A percentile compares a stretch with the other conserved stretches of the same genome.
phyloP scores from a whole-genome alignment of 23 red algal species.

The Gracilaria domingensis region DNA sequence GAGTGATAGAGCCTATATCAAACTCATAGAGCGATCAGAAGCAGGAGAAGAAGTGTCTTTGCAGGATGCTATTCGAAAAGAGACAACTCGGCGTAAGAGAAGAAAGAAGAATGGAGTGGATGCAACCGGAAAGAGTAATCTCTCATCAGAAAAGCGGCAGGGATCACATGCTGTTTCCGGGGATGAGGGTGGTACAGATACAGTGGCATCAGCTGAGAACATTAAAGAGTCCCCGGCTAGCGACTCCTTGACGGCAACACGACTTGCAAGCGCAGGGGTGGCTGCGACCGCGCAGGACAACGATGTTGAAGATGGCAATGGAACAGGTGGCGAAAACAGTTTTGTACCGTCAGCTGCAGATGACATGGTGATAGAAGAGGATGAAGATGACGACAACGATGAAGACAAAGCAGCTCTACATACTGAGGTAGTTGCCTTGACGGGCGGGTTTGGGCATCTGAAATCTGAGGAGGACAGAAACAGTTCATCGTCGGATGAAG shows the following conservation, averaged over 20 bases:
- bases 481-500: constrained; percentile 54
- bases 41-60: constrained; percentile 61
- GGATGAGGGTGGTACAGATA: constrained; percentile 40
- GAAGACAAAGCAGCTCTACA: constrained; percentile 44
- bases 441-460: constrained; percentile 3
- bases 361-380: constrained; percentile 70
- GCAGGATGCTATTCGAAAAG: constrained; percentile 34
- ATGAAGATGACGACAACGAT: constrained; percentile 76
- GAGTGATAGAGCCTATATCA: constrained; percentile 65
- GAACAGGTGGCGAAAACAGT: constrained; percentile 57
- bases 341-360: constrained; percentile 42
- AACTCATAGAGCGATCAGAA: constrained; percentile 66
- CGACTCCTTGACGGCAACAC: constrained; percentile 14
- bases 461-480: constrained; percentile 15
- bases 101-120: constrained; percentile 46
- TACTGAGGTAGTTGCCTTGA: neutral
- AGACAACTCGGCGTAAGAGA: constrained; percentile 34
- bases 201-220: constrained; percentile 15
- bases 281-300: constrained; percentile 10
- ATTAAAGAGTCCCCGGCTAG: constrained; percentile 38
- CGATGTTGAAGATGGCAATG: constrained; percentile 46
- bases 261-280: constrained; percentile 5
- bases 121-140: neutral
- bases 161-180: constrained; percentile 1
- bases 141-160: constrained; percentile 10